Evolutionary conservation across 2,329 filamentous ascomycete genomes (phyloP), one percentile per base, ranked within the genome.

Genomic region (Microthyrium microscopicum): DNA sequence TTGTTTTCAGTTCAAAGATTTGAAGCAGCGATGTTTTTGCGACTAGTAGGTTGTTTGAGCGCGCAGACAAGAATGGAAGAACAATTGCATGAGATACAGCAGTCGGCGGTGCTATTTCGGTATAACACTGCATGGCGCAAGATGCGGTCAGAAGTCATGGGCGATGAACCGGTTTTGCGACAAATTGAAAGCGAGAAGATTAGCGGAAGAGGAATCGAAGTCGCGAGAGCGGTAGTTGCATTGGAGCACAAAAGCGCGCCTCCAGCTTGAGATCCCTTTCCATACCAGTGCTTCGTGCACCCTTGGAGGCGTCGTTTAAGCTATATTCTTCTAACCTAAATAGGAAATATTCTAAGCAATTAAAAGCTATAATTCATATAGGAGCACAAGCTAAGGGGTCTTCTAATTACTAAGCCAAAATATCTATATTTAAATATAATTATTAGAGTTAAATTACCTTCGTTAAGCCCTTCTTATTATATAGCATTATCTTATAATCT

Each of bases 1-100:
- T 66, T 15, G 66, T 61, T 55, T 75, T 77, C 43, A 77, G 69
- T 25, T 74, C 68, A 58, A 93, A 98, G 49, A 98, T 74, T 55
- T 98, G 89, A 22, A 98, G 73, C 33, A 94, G 64, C 29, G 87
- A 94, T 38, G 83, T 84, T 61, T 85, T 92, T 47, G 83, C 84
- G 58, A 98, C 74, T 44, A 94, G 64, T 44, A 98, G 70, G 53
- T 95, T 94, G 54, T 70, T 77, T 46, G 79, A 73, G 42, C 75
- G 68, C 31, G 80, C 58, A 29, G 78, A 77, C 29, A 77, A 66
- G 50, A 98, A 84, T 22, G 84, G 72, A 26, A 93, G 60, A 39
- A 66, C 70, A 48, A 94, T 60, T 42, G 85, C 82, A 60, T 93
- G 79, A 49, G 83, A 85, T 58, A 95, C 84, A 53, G 85, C 85